Evolutionary conservation across 129 eudicot species (phyloP).

Genomic region (Ambrosia artemisiifolia): DNA sequence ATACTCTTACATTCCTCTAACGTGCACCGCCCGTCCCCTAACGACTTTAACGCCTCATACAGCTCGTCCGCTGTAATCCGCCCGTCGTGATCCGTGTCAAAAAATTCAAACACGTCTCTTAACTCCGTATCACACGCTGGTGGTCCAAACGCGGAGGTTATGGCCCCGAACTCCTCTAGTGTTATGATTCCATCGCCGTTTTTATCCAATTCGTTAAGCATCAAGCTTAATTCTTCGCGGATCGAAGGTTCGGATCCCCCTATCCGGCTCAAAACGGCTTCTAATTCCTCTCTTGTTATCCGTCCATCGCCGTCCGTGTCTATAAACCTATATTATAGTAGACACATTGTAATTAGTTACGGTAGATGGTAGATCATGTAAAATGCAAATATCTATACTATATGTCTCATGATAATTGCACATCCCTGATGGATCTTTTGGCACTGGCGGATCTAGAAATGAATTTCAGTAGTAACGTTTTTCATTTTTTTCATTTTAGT

Average conservation of each 20-base stretch:
- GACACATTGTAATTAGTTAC: no score
- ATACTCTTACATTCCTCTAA: constrained; percentile 78
- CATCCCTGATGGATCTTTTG: no score
- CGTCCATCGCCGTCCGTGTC: constrained; percentile 68
- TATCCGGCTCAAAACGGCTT: constrained; percentile 38
- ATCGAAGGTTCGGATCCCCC: constrained; percentile 38
- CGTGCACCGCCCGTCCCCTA: constrained; percentile 64
- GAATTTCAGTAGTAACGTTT: no score
- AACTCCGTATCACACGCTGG: constrained; percentile 53
- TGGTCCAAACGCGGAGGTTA: constrained; percentile 56
- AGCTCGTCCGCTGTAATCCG: constrained; percentile 74
- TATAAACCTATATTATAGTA: constrained; percentile 27
- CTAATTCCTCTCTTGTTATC: constrained; percentile 45
- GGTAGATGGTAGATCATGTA: no score
- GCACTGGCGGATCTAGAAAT: no score
- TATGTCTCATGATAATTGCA: no score
- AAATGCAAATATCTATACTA: no score
- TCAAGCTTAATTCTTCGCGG: constrained; percentile 44
- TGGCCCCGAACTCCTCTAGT: constrained; percentile 57
- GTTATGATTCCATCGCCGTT: constrained; percentile 74
- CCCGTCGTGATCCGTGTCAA: constrained; percentile 77
- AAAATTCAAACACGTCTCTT: constrained; percentile 54
- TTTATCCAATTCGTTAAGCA: constrained; percentile 58
- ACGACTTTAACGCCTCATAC: constrained; percentile 41
- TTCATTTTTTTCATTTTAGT: no score